phyloP scores from a whole-genome alignment of 805 yeast genomes.

The Starmerella scarabaei region DNA sequence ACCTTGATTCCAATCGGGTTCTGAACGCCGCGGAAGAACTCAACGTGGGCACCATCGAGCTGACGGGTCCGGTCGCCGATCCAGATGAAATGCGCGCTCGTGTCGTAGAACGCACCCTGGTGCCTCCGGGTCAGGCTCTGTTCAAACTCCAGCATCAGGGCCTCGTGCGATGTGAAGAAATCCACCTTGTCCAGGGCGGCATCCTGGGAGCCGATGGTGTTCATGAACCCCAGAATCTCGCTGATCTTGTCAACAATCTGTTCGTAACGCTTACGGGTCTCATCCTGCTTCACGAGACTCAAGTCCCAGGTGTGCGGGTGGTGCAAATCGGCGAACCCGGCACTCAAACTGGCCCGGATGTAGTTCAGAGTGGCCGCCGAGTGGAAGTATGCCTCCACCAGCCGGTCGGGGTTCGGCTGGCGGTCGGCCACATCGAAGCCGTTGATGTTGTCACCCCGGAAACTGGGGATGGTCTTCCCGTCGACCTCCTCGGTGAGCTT shows the following conservation, averaged over 20 bases:
- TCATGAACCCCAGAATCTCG: conserved; percentile 30
- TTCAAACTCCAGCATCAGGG: conserved; percentile 32
- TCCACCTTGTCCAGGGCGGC: conserved; percentile 27
- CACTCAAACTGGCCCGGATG: conserved; percentile 27
- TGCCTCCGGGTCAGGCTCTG: conserved; percentile 30
- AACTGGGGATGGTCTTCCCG: conserved; percentile 32
- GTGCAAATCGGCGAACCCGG: conserved; percentile 33
- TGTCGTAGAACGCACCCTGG: conserved; percentile 28
- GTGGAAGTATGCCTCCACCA: conserved; percentile 34
- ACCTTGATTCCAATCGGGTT: conserved; percentile 35
- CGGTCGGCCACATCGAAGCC: conserved; percentile 31
- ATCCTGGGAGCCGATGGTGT: conserved; percentile 29
- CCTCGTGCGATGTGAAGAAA: conserved; percentile 33
- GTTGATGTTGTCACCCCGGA: conserved; percentile 34
- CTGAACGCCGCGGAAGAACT: conserved; percentile 32
- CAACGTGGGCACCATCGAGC: conserved; percentile 35
- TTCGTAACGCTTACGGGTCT: conserved; percentile 31
- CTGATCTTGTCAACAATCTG: conserved; percentile 27
- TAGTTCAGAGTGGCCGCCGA: conserved; percentile 35
- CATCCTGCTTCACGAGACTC: conserved; percentile 29
- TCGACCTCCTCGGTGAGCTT: conserved; percentile 32
- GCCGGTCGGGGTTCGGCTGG: conserved; percentile 31
- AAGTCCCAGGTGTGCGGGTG: conserved; percentile 32
- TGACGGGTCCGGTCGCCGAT: conserved; percentile 36
- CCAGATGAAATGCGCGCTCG: conserved; percentile 35